phyloP scores from a whole-genome alignment of 2,329 filamentous ascomycete genomes.

The Calonectria henricotiae region DNA sequence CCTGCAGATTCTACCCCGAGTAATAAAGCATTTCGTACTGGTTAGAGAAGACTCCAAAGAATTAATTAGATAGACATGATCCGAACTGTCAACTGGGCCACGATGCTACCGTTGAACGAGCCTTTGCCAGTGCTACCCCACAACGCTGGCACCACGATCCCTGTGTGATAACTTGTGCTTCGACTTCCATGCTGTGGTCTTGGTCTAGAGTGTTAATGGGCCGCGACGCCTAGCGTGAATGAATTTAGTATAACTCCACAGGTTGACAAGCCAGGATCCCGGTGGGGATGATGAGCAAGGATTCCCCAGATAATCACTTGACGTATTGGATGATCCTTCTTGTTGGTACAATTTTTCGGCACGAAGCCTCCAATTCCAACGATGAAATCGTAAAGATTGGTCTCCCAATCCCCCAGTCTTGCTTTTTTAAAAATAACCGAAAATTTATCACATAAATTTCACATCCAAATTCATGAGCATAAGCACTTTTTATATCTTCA shows the following conservation, averaged over 20 bases:
- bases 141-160: background rate
- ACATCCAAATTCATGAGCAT: no score
- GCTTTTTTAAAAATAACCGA: background rate
- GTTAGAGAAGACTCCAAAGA: background rate
- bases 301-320: slow-evolving; percentile 8
- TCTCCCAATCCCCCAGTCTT: background rate
- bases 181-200: no score
- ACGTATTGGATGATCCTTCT: background rate
- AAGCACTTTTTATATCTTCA: background rate
- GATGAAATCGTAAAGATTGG: no score
- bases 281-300: background rate
- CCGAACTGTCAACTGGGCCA: background rate
- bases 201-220: background rate
- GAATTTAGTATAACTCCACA: background rate
- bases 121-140: background rate
- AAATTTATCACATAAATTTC: no score
- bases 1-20: background rate
- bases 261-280: background rate
- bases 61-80: no score
- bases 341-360: background rate
- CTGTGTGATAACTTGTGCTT: background rate
- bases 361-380: no score
- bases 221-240: background rate
- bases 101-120: no score
- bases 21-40: background rate